Conservation (phyloP, 2,329 filamentous ascomycete species). For the Coniochaeta sp. region DNA sequence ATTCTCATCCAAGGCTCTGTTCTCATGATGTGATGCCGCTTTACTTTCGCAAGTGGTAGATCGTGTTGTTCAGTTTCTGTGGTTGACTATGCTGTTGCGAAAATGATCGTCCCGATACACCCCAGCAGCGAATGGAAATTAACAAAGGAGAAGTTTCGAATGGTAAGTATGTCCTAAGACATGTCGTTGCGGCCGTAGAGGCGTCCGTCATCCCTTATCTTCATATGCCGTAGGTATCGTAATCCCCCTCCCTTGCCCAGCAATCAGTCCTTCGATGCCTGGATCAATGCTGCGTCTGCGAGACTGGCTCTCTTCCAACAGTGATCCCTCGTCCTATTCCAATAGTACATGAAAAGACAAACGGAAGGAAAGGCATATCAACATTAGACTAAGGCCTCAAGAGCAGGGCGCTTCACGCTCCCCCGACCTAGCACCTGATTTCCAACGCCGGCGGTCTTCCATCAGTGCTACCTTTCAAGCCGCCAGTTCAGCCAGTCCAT, state of each 20-base stretch:
- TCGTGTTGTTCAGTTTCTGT: background rate
- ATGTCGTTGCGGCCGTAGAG: conserved; percentile 1
- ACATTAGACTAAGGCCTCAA: background rate
- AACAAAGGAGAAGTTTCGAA: background rate
- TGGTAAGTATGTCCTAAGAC: conserved; percentile 8
- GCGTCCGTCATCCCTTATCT: background rate
- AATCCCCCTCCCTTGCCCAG: background rate
- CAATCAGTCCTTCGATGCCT: background rate
- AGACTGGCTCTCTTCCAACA: conserved; percentile 8
- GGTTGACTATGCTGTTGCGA: background rate
- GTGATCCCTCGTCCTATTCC: background rate
- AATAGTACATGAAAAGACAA: conserved; percentile 4
- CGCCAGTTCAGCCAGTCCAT: background rate
- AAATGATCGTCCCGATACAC: background rate
- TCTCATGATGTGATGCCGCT: background rate
- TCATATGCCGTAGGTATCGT: background rate
- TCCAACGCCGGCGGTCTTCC: background rate
- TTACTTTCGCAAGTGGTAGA: background rate
- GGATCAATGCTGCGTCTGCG: background rate
- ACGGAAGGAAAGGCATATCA: background rate
- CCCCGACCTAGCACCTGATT: background rate
- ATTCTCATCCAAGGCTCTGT: background rate
- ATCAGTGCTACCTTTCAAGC: background rate
- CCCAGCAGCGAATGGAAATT: background rate
- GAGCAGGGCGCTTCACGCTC: background rate